phyloP scores from a whole-genome alignment of 768 basidiomycete species.

The Agaricus blazei region DNA sequence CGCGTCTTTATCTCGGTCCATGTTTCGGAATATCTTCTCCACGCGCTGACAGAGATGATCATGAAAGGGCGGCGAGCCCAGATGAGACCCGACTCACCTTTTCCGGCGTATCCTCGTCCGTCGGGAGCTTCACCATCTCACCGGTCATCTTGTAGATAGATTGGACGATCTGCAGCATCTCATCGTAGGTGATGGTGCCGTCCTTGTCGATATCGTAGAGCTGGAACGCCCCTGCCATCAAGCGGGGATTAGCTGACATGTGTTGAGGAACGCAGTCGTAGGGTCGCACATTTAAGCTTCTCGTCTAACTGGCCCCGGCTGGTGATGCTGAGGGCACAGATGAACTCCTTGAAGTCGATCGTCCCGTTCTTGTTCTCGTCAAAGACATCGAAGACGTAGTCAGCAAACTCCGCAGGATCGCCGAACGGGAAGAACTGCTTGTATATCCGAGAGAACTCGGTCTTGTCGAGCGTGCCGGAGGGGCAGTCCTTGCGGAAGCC shows the following conservation, averaged over 20 bases:
- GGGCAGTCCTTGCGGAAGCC: slow-evolving; percentile 99
- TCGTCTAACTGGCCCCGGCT: slow-evolving; percentile 91
- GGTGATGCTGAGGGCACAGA: slow-evolving; percentile 94
- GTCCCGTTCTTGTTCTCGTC: slow-evolving; percentile 93
- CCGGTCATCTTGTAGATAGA: slow-evolving; percentile 99
- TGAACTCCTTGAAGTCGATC: slow-evolving; percentile 99
- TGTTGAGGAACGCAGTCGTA: slow-evolving; percentile 4
- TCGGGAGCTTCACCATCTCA: slow-evolving; percentile 97
- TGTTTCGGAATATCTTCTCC: slow-evolving; percentile 96
- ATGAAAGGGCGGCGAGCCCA: slow-evolving; percentile 8
- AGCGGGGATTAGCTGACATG: slow-evolving; percentile 7
- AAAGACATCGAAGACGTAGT: slow-evolving; percentile 98
- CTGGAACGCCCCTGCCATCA: slow-evolving; percentile 90
- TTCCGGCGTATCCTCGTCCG: slow-evolving; percentile 99
- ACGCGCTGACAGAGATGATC: slow-evolving; percentile 63
- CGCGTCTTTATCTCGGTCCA: slow-evolving; percentile 95
- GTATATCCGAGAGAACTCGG: slow-evolving; percentile 96
- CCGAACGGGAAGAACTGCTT: slow-evolving; percentile 99
- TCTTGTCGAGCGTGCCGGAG: slow-evolving; percentile 92
- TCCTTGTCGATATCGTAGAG: slow-evolving; percentile 99
- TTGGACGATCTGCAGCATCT: slow-evolving; percentile 98
- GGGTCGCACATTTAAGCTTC: slow-evolving; percentile 88
- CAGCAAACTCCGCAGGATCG: slow-evolving; percentile 93
- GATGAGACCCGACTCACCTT: slow-evolving; percentile 52
- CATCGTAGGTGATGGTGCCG: slow-evolving; percentile 95